phyloP scores from a whole-genome alignment of 441 rosid species.

The Corymbia calophylla region DNA sequence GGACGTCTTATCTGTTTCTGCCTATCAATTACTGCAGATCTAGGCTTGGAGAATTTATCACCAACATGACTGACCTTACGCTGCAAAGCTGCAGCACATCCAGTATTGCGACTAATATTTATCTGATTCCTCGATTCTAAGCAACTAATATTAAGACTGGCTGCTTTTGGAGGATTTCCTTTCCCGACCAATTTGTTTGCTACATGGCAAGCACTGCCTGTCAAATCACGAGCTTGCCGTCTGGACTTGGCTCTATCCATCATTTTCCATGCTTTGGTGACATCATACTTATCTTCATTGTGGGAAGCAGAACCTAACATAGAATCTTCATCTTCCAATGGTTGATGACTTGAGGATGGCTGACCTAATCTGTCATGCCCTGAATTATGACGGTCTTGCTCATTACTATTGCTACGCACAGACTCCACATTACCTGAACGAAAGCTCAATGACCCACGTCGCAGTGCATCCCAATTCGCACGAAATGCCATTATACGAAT shows the following conservation, averaged over 20 bases:
- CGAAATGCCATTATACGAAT: constrained; percentile 28
- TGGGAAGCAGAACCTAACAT: background rate
- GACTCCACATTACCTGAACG: constrained; percentile 14
- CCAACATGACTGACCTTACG: background rate
- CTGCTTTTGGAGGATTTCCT: constrained; percentile 9
- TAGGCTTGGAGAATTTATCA: background rate
- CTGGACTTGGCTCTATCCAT: constrained; percentile 35
- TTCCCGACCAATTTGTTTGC: constrained; percentile 1
- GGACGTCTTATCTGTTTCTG: background rate
- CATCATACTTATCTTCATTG: constrained; percentile 9
- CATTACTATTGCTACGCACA: background rate
- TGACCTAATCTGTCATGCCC: background rate
- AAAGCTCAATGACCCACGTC: constrained; percentile 31
- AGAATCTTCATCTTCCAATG: constrained; percentile 1
- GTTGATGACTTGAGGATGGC: constrained; percentile 7
- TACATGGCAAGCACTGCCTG: background rate
- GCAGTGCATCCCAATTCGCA: constrained; percentile 44
- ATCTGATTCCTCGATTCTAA: background rate
- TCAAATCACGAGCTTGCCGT: background rate
- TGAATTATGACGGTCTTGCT: background rate
- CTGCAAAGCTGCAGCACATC: background rate
- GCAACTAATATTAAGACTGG: background rate
- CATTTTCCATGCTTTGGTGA: constrained; percentile 56
- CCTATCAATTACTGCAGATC: background rate
- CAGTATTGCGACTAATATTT: background rate